These are phyloP conservation scores for Metschnikowia shivogae DNA, from an alignment of 805 yeast genomes.

Conservation along the genomic window DNA sequence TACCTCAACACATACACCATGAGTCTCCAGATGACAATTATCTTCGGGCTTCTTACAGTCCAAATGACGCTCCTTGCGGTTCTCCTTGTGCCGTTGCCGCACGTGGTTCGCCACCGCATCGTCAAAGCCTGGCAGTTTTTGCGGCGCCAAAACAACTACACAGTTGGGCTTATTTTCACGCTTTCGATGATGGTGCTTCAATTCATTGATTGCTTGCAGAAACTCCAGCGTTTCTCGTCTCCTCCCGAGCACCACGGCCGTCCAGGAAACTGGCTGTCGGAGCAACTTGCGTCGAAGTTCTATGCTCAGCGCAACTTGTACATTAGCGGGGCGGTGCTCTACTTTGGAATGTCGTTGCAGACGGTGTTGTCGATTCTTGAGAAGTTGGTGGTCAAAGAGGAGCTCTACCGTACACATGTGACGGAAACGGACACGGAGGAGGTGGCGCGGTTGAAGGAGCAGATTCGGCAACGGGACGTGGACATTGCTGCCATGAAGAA, in stretches of 20 bases:
- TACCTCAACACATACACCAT: slow-evolving; percentile 19
- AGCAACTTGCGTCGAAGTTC: slow-evolving; percentile 55
- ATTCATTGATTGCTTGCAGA: slow-evolving; percentile 52
- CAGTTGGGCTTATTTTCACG: slow-evolving; percentile 42
- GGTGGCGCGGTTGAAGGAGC: slow-evolving; percentile 30
- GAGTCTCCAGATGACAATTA: slow-evolving; percentile 44
- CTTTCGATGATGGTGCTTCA: slow-evolving; percentile 43
- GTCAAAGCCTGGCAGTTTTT: slow-evolving; percentile 34
- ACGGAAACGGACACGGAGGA: slow-evolving; percentile 19
- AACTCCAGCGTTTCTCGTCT: slow-evolving; percentile 27
- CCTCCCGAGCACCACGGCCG: slow-evolving; percentile 12
- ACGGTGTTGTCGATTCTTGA: slow-evolving; percentile 51
- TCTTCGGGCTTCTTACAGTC: slow-evolving; percentile 45
- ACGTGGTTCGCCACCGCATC: slow-evolving; percentile 40
- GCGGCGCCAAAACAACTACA: slow-evolving; percentile 36
- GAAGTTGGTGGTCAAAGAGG: slow-evolving; percentile 47
- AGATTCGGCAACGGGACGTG: slow-evolving; percentile 36
- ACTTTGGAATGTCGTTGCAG: slow-evolving; percentile 49
- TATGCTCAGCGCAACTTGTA: slow-evolving; percentile 62
- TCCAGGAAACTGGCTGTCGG: slow-evolving; percentile 33
- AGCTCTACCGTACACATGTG: slow-evolving; percentile 20
- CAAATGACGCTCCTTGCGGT: slow-evolving; percentile 49
- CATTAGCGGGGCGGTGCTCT: slow-evolving; percentile 59
- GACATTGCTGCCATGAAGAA: slow-evolving; percentile 46
- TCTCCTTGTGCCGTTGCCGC: slow-evolving; percentile 55